Conservation (phyloP, 208 protist species). For the Blechomonas ayalai region DNA sequence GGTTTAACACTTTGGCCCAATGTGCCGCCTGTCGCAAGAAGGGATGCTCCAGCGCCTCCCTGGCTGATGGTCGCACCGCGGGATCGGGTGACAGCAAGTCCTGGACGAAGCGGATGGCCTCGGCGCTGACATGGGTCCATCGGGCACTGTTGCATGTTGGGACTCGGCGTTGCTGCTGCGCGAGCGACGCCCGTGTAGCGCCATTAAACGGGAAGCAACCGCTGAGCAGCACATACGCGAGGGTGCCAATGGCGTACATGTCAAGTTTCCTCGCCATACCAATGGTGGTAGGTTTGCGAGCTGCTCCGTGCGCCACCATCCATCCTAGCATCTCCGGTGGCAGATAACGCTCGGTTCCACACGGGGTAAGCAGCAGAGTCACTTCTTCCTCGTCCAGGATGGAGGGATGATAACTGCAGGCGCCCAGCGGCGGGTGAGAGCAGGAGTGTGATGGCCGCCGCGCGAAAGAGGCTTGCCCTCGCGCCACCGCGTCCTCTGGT, state of each 20-base stretch:
- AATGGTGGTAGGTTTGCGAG: conserved; percentile 27
- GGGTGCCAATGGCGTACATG: conserved; percentile 67
- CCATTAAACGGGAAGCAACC: conserved; percentile 80
- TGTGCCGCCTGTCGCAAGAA: conserved; percentile 38
- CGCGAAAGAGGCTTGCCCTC: no score
- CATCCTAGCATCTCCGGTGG: conserved; percentile 70
- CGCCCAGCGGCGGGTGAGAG: no score
- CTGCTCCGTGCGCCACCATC: conserved; percentile 28
- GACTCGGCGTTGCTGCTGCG: conserved; percentile 59
- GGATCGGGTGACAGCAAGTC: conserved; percentile 57
- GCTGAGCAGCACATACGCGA: conserved; percentile 77
- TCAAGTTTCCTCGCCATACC: conserved; percentile 50
- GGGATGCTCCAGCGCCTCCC: conserved; percentile 54
- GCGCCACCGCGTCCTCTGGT: not conserved
- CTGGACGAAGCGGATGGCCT: conserved; percentile 62
- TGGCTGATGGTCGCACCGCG: conserved; percentile 28
- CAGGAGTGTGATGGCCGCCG: no score
- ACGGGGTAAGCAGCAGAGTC: conserved; percentile 48
- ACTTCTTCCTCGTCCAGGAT: conserved; percentile 2
- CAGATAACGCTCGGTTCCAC: conserved; percentile 75
- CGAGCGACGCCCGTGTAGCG: conserved; percentile 38
- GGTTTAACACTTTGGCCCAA: conserved; percentile 34
- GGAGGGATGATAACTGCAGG: not conserved
- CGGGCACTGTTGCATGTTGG: conserved; percentile 56
- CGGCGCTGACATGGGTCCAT: conserved; percentile 45